These are phyloP conservation scores for Calonectria multiphialidica DNA, from an alignment of 2,329 filamentous ascomycete genomes.

Conservation along the genomic window DNA sequence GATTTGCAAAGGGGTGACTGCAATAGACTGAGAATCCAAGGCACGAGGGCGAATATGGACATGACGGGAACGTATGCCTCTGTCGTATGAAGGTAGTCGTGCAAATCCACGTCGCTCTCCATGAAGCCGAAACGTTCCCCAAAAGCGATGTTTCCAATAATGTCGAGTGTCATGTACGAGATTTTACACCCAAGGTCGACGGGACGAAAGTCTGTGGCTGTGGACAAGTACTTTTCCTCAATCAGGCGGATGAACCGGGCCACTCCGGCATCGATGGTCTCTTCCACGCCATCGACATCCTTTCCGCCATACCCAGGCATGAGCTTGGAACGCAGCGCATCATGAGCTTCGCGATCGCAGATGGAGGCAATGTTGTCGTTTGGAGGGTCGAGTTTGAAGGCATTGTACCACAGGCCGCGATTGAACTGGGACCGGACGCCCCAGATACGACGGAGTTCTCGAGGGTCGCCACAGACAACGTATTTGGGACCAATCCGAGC, in stretches of 20 bases:
- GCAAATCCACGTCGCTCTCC: constrained; percentile 9
- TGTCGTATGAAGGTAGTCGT: constrained; percentile 7
- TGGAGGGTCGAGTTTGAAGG: constrained; percentile 13
- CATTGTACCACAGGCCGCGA: constrained; percentile 13
- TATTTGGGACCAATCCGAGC: constrained; percentile 17
- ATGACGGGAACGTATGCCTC: constrained; percentile 3
- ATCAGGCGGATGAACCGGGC: constrained; percentile 9
- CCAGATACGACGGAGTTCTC: constrained; percentile 15
- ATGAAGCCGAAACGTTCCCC: constrained; percentile 21
- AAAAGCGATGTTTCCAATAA: constrained; percentile 18
- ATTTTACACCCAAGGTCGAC: constrained; percentile 12
- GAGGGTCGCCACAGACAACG: constrained; percentile 14
- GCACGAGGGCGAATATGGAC: constrained; percentile 13
- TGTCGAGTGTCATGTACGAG: constrained; percentile 17
- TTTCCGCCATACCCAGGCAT: constrained; percentile 15
- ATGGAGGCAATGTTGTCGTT: constrained; percentile 17
- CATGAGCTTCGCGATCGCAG: not conserved
- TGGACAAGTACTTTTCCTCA: constrained; percentile 15
- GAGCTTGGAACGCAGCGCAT: constrained; percentile 5
- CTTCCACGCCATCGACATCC: constrained; percentile 1
- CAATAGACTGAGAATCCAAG: constrained; percentile 12
- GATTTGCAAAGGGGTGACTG: constrained; percentile 19
- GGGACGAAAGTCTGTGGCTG: not conserved
- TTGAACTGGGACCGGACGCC: constrained; percentile 16
- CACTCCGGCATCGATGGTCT: not conserved